Base-by-base conservation (phyloP, 2,329 filamentous ascomycete species). In the Diaporthe eres region DNA sequence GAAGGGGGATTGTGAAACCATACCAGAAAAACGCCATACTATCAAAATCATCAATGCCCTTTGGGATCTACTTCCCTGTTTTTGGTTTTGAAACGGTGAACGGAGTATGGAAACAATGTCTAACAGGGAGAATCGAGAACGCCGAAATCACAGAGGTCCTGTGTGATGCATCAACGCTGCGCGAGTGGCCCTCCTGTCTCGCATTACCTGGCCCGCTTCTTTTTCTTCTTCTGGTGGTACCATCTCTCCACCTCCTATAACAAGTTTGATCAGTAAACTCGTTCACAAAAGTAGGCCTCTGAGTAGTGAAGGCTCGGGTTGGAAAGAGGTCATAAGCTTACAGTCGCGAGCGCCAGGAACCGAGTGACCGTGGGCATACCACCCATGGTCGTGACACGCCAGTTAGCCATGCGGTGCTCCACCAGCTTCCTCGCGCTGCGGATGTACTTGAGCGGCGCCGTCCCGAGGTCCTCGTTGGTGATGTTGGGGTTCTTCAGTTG, bases 381-480 rank as follows among this genome's bases (percentile, higher is more conserved):
- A 13, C 75, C 75, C 55, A 77, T 68, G 19, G 75, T 47, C 61
- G 74, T 71, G 13, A 77, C 37, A 65, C 74, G 72, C 28, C 47
- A 77, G n/a, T 61, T 73, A 22, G 60, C 25, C 47, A 71, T 77
- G 49, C 75, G 75, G 39, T 75, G 67, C 37, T 77, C 74, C 19
- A 77, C 75, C 34, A 77, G 65, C 47, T 63, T 71, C 47, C 70
- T 77, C 22, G 73, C 75, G 31, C 74, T 77, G 55, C 70, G 73
- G 49, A 77, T 71, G 60, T 77, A 77, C 70, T 77, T 77, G 4
- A 77, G 68, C 9, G 75, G 60, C 7, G 75, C 71, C 70, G 58
- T 75, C 13, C 74, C 75, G 34, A 82, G 79, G 74, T 82, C 80
- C 55, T 83, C 81, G 74, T 83, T 83, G 34, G 81, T 81, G 60